Base-by-base conservation (phyloP, 2,329 filamentous ascomycete genomes). In the Bipolaris zeicola region DNA sequence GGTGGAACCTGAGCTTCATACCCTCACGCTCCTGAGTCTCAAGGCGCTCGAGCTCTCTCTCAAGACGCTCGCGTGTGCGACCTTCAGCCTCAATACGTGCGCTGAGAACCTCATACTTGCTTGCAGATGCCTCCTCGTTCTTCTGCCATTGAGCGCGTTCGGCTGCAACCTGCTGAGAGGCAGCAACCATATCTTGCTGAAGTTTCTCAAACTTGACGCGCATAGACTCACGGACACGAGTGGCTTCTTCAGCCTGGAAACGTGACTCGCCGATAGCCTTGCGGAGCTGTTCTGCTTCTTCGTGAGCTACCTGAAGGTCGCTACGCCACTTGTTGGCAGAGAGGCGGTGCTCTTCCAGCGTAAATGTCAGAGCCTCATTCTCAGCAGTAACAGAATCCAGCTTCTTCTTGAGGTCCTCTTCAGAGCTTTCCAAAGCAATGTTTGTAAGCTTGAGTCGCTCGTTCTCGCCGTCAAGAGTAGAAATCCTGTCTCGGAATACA, bases 141-240 rank as follows among this genome's bases (percentile, higher is more conserved):
- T 90, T 89, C 67, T 87, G 86, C 78, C 90, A 93, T 34, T 85
- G 83, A 28, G 89, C 87, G 71, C 93, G 94, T 71, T 98, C 93
- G 67, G 90, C 87, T 20, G 89, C 87, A 60, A 97, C 87, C 60
- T 96, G 89, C 44, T 87, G 86, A 50, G 91, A 88, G 46, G 92
- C 90, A 53, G 82, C 82, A 31, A 87, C 85, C 89, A 98, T 94
- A 66, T 97, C 92, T 61, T 92, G 86, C 76, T 98, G 93, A 37
- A 99, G 81, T 57, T 87, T 87, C 66, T 94, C 86, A 69, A 97
- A 90, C 76, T 95, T 96, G 73, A 82, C 82, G 64, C 92, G 89
- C 85, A 96, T 93, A 58, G 84, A 87, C 72, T 96, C 91, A 55
- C 92, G 89, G 57, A 96, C 85, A 61, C 89, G 87, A 70, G 93